Evolutionary conservation across 768 basidiomycete genomes (phyloP).

Genomic region (Tulasnella sp.): DNA sequence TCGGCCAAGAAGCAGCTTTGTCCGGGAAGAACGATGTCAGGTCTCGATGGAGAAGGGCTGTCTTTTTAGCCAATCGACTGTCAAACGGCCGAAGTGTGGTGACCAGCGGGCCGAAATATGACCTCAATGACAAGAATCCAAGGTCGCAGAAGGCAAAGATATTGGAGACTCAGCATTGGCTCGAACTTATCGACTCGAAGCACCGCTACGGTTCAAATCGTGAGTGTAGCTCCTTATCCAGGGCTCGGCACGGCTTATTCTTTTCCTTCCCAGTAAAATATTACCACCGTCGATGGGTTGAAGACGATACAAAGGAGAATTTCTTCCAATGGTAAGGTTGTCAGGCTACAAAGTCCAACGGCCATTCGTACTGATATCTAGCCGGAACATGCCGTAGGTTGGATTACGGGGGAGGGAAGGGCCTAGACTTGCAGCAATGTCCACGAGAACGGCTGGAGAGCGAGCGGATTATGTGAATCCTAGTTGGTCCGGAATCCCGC

Average conservation of each 20-base stretch:
- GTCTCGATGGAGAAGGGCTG: constrained; percentile 49
- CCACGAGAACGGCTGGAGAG: constrained; percentile 56
- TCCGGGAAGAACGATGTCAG: constrained; percentile 46
- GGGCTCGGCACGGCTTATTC: not conserved
- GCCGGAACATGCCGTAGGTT: constrained; percentile 43
- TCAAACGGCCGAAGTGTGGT: constrained; percentile 46
- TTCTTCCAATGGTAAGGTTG: constrained; percentile 57
- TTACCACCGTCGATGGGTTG: constrained; percentile 58
- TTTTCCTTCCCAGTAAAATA: constrained; percentile 38
- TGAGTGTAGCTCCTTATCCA: constrained; percentile 32
- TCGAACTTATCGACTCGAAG: constrained; percentile 60
- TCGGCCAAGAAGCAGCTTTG: constrained; percentile 43
- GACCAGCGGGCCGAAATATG: constrained; percentile 34
- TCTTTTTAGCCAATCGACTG: constrained; percentile 42
- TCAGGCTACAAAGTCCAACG: not conserved
- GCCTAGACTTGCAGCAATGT: constrained; percentile 54
- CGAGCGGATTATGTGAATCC: constrained; percentile 36
- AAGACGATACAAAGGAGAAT: constrained; percentile 57
- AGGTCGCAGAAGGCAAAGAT: constrained; percentile 36
- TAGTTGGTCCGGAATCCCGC: not conserved
- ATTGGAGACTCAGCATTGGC: constrained; percentile 59
- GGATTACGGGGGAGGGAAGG: constrained; percentile 56
- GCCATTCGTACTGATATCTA: not conserved
- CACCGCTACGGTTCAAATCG: constrained; percentile 62
- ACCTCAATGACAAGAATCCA: constrained; percentile 29